Evolutionary conservation across 768 basidiomycete genomes (phyloP).

Genomic region (Kwoniella sp.): DNA sequence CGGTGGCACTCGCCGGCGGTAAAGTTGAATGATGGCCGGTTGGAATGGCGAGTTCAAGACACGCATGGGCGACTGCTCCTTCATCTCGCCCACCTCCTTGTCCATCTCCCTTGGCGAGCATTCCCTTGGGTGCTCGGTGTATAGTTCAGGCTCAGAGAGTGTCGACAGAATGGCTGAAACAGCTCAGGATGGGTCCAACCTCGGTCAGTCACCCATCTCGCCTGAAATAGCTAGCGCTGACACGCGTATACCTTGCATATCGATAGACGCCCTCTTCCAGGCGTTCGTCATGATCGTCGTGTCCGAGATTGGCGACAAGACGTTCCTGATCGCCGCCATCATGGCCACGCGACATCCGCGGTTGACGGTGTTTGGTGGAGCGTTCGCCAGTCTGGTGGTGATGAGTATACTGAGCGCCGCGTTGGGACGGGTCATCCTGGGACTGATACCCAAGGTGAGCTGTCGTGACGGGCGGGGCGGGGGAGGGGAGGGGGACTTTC

Average conservation of each 20-base stretch:
- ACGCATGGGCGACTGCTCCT: too few species aligned
- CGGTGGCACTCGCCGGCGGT: too few species aligned
- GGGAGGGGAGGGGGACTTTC: neutral
- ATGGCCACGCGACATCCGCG: slow-evolving; percentile 78
- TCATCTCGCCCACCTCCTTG: too few species aligned
- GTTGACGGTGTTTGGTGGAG: slow-evolving; percentile 76
- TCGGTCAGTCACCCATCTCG: slow-evolving; percentile 6
- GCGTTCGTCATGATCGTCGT: slow-evolving; percentile 86
- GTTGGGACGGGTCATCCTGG: slow-evolving; percentile 85
- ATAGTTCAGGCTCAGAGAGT: too few species aligned
- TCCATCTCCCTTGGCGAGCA: too few species aligned
- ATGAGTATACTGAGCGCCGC: slow-evolving; percentile 93
- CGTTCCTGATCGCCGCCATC: slow-evolving; percentile 78
- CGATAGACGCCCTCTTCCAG: slow-evolving; percentile 60
- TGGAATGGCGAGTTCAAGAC: too few species aligned
- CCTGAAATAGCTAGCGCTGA: neutral
- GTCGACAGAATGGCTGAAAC: slow-evolving; percentile 14
- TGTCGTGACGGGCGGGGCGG: neutral
- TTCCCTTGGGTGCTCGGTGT: too few species aligned
- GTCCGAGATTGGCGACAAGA: slow-evolving; percentile 73
- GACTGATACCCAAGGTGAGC: slow-evolving; percentile 64
- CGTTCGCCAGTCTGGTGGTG: slow-evolving; percentile 76
- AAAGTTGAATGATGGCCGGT: too few species aligned
- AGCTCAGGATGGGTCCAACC: slow-evolving; percentile 6
- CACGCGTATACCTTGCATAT: neutral